phyloP scores from a whole-genome alignment of 805 yeast genomes.

The Metschnikowia matae region DNA sequence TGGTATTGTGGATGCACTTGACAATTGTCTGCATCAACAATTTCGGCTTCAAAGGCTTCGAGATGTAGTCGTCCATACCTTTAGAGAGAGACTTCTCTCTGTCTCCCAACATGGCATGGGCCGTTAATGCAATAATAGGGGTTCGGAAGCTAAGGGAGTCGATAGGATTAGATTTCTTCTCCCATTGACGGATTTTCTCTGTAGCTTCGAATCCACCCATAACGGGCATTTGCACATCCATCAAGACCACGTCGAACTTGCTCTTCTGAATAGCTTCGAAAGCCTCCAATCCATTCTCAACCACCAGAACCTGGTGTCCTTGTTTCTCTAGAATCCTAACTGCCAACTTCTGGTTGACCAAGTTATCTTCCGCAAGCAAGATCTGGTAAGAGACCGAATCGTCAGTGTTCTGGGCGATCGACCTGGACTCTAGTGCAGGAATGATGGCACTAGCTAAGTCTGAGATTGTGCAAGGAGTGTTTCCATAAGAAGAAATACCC shows the following conservation, averaged over 20 bases:
- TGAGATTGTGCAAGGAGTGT: constrained; percentile 77
- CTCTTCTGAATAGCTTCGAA: constrained; percentile 66
- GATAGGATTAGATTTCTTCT: constrained; percentile 68
- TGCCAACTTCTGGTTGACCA: constrained; percentile 84
- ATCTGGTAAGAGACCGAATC: constrained; percentile 72
- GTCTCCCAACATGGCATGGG: constrained; percentile 93
- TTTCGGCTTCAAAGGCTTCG: constrained; percentile 83
- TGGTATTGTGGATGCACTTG: constrained; percentile 72
- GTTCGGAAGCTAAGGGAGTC: constrained; percentile 69
- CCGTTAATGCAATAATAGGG: constrained; percentile 86
- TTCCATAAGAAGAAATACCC: constrained; percentile 85
- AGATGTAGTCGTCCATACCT: constrained; percentile 88
- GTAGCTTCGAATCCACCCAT: constrained; percentile 96
- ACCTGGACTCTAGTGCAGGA: constrained; percentile 80
- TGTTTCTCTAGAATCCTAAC: constrained; percentile 81
- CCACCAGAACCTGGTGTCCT: constrained; percentile 80
- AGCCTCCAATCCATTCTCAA: constrained; percentile 82
- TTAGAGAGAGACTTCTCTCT: constrained; percentile 81
- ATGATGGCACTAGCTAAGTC: constrained; percentile 80
- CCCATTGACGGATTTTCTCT: constrained; percentile 83
- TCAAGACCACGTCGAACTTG: constrained; percentile 73
- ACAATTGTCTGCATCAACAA: constrained; percentile 78
- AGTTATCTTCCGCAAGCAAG: constrained; percentile 79
- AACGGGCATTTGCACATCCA: constrained; percentile 95
- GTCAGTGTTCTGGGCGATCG: constrained; percentile 75